Percentiles rank a stretch among this genome's conserved stretches.
Evolutionary conservation across 306 rosid genomes (phyloP).

Genomic region (Quercus aquifolioides): DNA sequence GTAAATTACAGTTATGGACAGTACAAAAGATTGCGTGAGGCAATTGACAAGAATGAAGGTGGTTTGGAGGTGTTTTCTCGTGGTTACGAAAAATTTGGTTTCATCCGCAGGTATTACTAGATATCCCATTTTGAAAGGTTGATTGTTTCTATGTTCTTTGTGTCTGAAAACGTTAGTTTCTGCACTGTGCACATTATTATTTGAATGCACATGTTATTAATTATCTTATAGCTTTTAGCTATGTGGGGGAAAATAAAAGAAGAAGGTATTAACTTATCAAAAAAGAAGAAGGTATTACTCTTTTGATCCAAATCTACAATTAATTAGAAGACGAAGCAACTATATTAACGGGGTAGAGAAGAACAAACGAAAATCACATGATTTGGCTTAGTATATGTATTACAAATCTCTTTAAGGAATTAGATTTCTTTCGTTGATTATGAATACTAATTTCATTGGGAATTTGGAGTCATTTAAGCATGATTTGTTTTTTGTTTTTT

Average conservation of each 20-base stretch:
- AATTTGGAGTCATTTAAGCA: not conserved
- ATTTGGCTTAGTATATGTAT: not conserved
- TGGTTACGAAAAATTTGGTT: constrained; percentile 92
- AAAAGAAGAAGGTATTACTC: not conserved
- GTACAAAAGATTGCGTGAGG: constrained; percentile 66
- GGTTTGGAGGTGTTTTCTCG: constrained; percentile 94
- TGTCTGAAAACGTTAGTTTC: not conserved
- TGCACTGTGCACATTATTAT: not conserved
- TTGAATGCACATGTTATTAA: not conserved
- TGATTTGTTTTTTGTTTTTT: not conserved
- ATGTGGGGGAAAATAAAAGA: not conserved
- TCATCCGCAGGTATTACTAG: constrained; percentile 68
- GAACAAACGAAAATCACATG: not conserved
- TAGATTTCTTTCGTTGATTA: not conserved
- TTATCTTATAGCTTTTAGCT: no score
- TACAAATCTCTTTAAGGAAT: not conserved
- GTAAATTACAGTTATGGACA: constrained; percentile 56
- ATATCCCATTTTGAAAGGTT: not conserved
- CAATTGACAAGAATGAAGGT: constrained; percentile 87
- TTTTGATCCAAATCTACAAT: not conserved
- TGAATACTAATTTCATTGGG: not conserved
- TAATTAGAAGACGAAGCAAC: not conserved
- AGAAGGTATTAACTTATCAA: not conserved
- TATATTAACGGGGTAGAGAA: not conserved
- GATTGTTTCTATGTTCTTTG: not conserved